Evolutionary conservation across 768 basidiomycete species (phyloP), one percentile per base, ranked within the genome.

Genomic region (Ramaria rubella): DNA sequence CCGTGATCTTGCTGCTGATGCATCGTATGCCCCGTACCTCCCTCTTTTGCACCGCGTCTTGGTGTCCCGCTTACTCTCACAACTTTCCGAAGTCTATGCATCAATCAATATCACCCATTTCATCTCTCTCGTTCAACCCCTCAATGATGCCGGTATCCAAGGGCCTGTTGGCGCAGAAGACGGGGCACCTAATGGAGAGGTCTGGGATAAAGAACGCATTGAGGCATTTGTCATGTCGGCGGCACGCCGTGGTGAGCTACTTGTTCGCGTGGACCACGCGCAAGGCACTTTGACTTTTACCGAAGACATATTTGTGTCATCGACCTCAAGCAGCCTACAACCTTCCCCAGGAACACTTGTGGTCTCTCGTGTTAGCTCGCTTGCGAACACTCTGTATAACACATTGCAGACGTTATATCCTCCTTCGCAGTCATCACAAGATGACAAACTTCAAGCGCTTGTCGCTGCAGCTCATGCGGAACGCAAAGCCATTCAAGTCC

Each of bases 211-310:
- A n/a, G 83, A 86, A 59, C 84, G 87, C 67, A 76, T 86, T 61
- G 93, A 98, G 71, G 87, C 88, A 4, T 97, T 95, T 70, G 74
- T 98, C 60, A 95, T 96, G 89, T 85, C 87, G 33, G 91, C 92
- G 58, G 90, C 91, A 43, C 82, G 86, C 46, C 82, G 87, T 7
- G 90, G 91, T 36, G 93, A 96, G 69, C 80, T 97, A 49, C 79
- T 74, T 63, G 86, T 96, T 60, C 83, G 85, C 15, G 82, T 97
- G 44, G 92, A 98, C 70, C 95, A 99, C 68, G 85, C 87, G 29
- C 81, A 79, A 3, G 89, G 91, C 17, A 85, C 83, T 58, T 84
- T 98, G 70, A 77, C 82, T 5, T 99, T 98, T 65, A 77, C 85
- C 44, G 88, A 94, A 63, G 85, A 89, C 54, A 78, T 85, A 0